Percentiles rank a stretch among this genome's conserved stretches.
Conservation (phyloP, 371 early-diverging fungal genomes). For the Syncephalastrum sp. region DNA sequence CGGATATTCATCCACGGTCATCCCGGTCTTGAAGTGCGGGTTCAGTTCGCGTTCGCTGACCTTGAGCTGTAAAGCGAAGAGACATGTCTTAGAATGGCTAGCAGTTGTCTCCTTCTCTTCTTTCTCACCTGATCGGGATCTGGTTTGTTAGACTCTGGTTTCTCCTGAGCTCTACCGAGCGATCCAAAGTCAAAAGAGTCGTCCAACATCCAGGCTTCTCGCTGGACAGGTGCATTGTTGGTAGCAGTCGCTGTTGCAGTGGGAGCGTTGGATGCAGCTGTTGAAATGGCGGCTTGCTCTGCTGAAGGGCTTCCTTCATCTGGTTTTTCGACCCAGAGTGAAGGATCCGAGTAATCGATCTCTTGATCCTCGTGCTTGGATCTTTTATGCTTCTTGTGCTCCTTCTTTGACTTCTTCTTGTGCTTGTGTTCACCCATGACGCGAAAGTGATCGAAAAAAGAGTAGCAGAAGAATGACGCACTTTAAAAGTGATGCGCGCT, state of each 20-base stretch:
- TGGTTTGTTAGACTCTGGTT: slow-evolving; percentile 30
- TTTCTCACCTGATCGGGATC: slow-evolving; percentile 40
- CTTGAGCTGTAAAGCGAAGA: slow-evolving; percentile 27
- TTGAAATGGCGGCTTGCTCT: slow-evolving; percentile 4
- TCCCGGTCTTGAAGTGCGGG: slow-evolving; percentile 42
- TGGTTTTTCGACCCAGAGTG: slow-evolving; percentile 44
- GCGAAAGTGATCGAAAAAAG: background rate
- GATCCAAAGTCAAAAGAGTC: slow-evolving; percentile 43
- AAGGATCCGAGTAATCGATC: slow-evolving; percentile 48
- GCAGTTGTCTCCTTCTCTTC: background rate
- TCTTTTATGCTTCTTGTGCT: slow-evolving; percentile 43
- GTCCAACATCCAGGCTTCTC: slow-evolving; percentile 52
- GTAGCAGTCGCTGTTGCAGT: slow-evolving; percentile 1
- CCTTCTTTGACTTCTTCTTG: slow-evolving; percentile 37
- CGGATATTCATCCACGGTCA: slow-evolving; percentile 48
- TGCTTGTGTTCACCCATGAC: slow-evolving; percentile 47
- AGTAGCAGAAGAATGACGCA: no score
- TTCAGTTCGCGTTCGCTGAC: slow-evolving; percentile 58
- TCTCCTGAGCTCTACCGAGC: slow-evolving; percentile 28
- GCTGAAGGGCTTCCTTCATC: slow-evolving; percentile 2
- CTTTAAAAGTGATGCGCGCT: no score
- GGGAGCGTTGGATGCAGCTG: slow-evolving; percentile 8
- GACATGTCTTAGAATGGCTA: background rate
- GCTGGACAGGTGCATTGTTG: slow-evolving; percentile 8
- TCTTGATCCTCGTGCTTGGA: slow-evolving; percentile 23